Base-by-base conservation (phyloP, 2,329 filamentous ascomycete genomes). In the Phoma sp. region DNA sequence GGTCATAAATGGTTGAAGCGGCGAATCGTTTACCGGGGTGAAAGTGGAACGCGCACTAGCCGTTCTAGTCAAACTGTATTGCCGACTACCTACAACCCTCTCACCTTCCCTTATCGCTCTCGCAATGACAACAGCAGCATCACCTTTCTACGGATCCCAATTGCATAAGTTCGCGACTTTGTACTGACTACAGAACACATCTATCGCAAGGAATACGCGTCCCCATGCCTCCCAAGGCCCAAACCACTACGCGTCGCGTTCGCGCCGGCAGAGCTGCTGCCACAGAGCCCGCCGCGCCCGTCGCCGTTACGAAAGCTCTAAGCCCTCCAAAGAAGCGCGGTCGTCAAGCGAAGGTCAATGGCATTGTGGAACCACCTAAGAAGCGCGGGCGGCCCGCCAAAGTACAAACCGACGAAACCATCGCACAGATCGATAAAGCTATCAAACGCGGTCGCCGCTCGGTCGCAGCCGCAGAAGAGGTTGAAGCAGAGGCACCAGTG, bases 361-460 rank as follows among this genome's bases (percentile, higher is more conserved):
- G 43, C 2, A 35, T 42, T 7, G 50, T 42, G 10, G 60, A 57
- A 27, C 30, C 53, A 7, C 62, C 62, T 1, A 65, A 62, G 51
- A 67, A 61, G 47, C 66, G 64, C 42, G 64, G 65, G 9, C 61
- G 64, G n/a, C 61, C 59, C 0, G 46, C 60, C 4, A 67, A 62
- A 52, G 49, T 46, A 27, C 41, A 38, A 24, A 43, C 22, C 7
- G 45, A 59, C 25, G 50, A 59, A 35, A 10, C 52, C 9, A 51
- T 47, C 18, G 48, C 48, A 33, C 56, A 39, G 30, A 39, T 55
- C 4, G 49, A 60, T 24, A 45, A 14, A 27, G 57, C 51, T 6
- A 45, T 59, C 40, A 59, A 51, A 48, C 60, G 61, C 49, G 55
- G 61, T 43, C 60, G 62, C 37, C 59, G 46, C 27, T 47, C 58